Evolutionary conservation across 148 eudicot species (phyloP).

Genomic region (Oxyria digyna): DNA sequence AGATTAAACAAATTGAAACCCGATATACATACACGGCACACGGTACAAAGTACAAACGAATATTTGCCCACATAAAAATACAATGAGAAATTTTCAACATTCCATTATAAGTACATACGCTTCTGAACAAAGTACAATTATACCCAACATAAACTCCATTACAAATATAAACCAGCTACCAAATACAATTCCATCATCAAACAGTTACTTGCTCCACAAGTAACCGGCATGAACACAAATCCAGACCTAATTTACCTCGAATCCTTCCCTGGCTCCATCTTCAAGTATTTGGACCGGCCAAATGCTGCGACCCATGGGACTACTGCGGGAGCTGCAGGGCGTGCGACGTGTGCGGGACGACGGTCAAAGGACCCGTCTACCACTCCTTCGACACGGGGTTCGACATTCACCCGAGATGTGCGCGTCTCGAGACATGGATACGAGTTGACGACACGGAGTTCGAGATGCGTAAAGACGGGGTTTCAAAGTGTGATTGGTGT

Average conservation of each 20-base stretch:
- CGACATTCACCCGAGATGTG: conserved; percentile 12
- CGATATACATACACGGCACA: too few relatives aligned
- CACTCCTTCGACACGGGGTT: not conserved
- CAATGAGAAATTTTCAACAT: too few relatives aligned
- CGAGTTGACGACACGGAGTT: not conserved
- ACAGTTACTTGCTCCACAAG: not conserved
- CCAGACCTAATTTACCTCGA: not conserved
- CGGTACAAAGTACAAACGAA: too few relatives aligned
- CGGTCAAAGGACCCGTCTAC: conserved; percentile 4
- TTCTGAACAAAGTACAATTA: too few relatives aligned
- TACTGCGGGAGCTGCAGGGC: not conserved
- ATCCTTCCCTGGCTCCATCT: not conserved
- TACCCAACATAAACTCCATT: too few relatives aligned
- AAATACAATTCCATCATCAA: too few relatives aligned
- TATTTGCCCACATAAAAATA: too few relatives aligned
- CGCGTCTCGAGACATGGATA: not conserved
- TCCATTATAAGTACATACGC: too few relatives aligned
- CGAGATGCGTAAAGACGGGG: not conserved
- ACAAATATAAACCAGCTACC: not conserved
- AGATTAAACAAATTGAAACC: not conserved
- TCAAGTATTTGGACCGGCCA: not conserved
- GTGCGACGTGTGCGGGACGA: not conserved
- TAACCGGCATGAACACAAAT: not conserved
- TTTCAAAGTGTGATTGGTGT: conserved; percentile 4
- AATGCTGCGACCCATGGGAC: not conserved